Conservation (phyloP, 495 filamentous ascomycete species). For the Bacidia rubella region DNA sequence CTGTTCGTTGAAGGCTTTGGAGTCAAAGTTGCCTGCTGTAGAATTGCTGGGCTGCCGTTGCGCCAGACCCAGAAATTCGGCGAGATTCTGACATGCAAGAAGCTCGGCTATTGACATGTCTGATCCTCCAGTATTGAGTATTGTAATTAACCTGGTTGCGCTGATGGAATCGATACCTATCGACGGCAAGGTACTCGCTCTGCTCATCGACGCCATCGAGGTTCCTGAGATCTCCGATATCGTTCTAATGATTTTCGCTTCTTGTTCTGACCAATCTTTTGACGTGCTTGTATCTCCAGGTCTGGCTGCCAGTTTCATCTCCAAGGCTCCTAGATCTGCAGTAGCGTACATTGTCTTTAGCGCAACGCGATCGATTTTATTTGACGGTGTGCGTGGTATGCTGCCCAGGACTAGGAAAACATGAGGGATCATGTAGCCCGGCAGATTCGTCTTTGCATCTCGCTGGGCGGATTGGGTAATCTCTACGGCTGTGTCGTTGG, state of each 20-base stretch:
- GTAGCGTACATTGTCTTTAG: constrained; percentile 21
- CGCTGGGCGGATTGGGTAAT: constrained; percentile 19
- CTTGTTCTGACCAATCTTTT: constrained; percentile 1
- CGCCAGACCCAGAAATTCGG: not conserved
- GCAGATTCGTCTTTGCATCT: constrained; percentile 18
- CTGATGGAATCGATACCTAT: constrained; percentile 27
- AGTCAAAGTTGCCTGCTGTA: constrained; percentile 13
- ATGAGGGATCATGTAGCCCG: constrained; percentile 26
- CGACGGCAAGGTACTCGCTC: constrained; percentile 19
- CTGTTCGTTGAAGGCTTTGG: constrained; percentile 17
- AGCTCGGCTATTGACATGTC: constrained; percentile 21
- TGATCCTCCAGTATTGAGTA: constrained; percentile 20
- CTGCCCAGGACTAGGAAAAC: constrained; percentile 21
- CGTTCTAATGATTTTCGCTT: constrained; percentile 15
- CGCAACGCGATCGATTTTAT: constrained; percentile 24
- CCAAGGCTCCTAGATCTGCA: constrained; percentile 24
- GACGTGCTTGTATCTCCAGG: not conserved
- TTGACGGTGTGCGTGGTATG: constrained; percentile 25
- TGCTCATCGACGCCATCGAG: constrained; percentile 16
- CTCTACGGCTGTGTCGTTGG: constrained; percentile 11
- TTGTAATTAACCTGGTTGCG: constrained; percentile 22
- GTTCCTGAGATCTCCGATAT: constrained; percentile 21
- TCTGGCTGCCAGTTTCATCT: constrained; percentile 16
- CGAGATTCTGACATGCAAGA: constrained; percentile 21
- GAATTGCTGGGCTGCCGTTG: not conserved